A percentile compares a stretch with the other conserved stretches of the same genome.
Evolutionary conservation across 768 basidiomycete species (phyloP).

Genomic region (Tulasnella sp.): DNA sequence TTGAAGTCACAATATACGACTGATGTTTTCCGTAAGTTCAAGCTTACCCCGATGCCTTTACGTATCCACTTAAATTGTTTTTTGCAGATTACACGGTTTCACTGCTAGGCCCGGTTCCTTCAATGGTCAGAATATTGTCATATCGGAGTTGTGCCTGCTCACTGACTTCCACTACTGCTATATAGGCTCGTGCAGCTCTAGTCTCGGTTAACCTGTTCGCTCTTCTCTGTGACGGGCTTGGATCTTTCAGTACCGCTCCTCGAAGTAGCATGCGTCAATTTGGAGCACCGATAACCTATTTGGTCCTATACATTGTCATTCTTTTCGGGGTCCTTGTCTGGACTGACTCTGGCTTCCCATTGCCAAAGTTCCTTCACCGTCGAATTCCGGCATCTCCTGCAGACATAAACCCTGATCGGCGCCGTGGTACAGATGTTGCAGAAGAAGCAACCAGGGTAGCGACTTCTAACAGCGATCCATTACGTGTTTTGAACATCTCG

Average conservation of each 20-base stretch:
- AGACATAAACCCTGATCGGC: neutral
- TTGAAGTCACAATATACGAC: slow-evolving; percentile 41
- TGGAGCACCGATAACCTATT: slow-evolving; percentile 65
- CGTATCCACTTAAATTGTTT: neutral
- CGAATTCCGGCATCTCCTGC: slow-evolving; percentile 22
- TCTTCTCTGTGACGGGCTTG: slow-evolving; percentile 48
- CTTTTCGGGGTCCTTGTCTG: slow-evolving; percentile 54
- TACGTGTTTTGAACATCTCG: slow-evolving; percentile 49
- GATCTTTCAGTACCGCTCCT: slow-evolving; percentile 33
- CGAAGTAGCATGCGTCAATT: slow-evolving; percentile 45
- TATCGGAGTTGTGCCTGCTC: neutral
- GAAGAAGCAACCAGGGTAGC: slow-evolving; percentile 39
- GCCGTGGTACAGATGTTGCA: slow-evolving; percentile 37
- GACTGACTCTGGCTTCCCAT: slow-evolving; percentile 53
- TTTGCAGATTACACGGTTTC: slow-evolving; percentile 50
- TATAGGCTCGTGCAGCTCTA: slow-evolving; percentile 49
- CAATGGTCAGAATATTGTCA: slow-evolving; percentile 38
- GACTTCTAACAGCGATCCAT: slow-evolving; percentile 36
- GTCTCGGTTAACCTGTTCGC: slow-evolving; percentile 71
- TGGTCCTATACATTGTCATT: slow-evolving; percentile 45
- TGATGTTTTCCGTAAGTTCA: slow-evolving; percentile 40
- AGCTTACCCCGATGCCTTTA: too few species aligned
- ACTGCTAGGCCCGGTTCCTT: slow-evolving; percentile 53
- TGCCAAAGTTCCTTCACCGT: slow-evolving; percentile 28
- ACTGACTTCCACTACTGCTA: neutral